Evolutionary conservation across 2,329 filamentous ascomycete species (phyloP).

Genomic region (Clarireedia homoeocarpa): DNA sequence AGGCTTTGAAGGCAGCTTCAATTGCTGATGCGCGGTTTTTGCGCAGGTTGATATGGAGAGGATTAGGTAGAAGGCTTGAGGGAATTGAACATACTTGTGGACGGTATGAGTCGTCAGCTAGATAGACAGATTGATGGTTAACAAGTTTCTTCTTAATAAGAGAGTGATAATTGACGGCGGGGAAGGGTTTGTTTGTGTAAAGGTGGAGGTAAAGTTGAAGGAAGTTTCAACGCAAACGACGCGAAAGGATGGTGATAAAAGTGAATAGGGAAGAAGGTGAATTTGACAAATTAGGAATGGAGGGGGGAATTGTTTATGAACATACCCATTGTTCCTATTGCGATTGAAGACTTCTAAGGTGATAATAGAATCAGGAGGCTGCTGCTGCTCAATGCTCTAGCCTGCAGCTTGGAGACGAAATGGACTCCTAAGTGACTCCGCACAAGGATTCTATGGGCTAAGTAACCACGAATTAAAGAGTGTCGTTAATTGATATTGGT

Average conservation of each 20-base stretch:
- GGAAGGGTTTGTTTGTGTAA: constrained; percentile 4
- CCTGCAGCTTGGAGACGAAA: constrained; percentile 11
- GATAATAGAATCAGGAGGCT: constrained; percentile 10
- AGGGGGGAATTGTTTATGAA: background rate
- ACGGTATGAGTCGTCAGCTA: constrained; percentile 13
- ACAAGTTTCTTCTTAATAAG: background rate
- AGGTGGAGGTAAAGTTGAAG: constrained; percentile 4
- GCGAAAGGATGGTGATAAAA: constrained; percentile 2
- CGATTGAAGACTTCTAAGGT: constrained; percentile 8
- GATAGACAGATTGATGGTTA: constrained; percentile 7
- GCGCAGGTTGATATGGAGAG: background rate
- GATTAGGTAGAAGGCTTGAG: background rate
- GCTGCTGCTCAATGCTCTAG: constrained; percentile 12
- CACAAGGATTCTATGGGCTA: constrained; percentile 11
- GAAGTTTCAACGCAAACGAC: background rate
- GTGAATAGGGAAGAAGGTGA: constrained; percentile 9
- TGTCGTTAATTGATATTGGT: constrained; percentile 7
- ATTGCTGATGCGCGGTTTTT: background rate
- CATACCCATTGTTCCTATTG: constrained; percentile 12
- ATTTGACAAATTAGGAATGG: constrained; percentile 8
- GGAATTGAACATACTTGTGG: constrained; percentile 10
- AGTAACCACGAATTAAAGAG: constrained; percentile 10
- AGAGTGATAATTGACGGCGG: constrained; percentile 5
- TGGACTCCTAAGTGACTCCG: constrained; percentile 9
- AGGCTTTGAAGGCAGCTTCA: background rate